Percentiles rank a stretch among this genome's conserved stretches.
phyloP scores from a whole-genome alignment of 2,329 filamentous ascomycete genomes.

The Ophiostoma tasmaniense region DNA sequence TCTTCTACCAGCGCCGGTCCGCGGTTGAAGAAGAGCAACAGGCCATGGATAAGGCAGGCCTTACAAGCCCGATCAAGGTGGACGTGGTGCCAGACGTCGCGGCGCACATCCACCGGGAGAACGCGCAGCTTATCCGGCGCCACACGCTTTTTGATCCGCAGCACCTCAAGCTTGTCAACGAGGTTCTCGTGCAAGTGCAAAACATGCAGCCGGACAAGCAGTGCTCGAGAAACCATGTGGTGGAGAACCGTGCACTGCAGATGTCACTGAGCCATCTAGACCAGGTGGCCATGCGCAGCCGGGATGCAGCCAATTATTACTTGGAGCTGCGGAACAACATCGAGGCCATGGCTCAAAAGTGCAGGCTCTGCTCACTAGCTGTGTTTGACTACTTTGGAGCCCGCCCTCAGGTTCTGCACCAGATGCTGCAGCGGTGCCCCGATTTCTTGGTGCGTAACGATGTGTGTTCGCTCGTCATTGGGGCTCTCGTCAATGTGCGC shows the following conservation, averaged over 20 bases:
- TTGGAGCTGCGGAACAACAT: constrained; percentile 38
- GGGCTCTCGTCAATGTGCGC: constrained; percentile 46
- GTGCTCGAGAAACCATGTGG: constrained; percentile 39
- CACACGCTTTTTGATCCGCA: constrained; percentile 71
- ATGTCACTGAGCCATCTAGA: constrained; percentile 60
- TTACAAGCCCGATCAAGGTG: constrained; percentile 33
- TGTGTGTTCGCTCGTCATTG: constrained; percentile 43
- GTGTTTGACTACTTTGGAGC: constrained; percentile 53
- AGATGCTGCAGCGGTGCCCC: constrained; percentile 55
- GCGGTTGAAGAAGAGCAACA: constrained; percentile 49
- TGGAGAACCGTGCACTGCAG: constrained; percentile 44
- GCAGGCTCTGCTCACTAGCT: constrained; percentile 47
- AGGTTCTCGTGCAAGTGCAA: constrained; percentile 51
- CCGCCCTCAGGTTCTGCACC: constrained; percentile 50
- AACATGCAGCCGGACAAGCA: constrained; percentile 35
- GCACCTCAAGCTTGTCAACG: constrained; percentile 59
- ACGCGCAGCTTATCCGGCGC: constrained; percentile 62
- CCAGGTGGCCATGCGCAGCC: constrained; percentile 63
- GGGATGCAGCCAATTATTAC: constrained; percentile 58
- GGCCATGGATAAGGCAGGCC: constrained; percentile 28
- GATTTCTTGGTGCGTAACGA: constrained; percentile 48
- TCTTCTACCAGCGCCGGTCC: constrained; percentile 84
- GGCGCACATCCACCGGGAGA: constrained; percentile 60
- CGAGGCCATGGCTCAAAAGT: constrained; percentile 40
- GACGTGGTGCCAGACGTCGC: constrained; percentile 38